Percentiles rank a stretch among this genome's conserved stretches.
Evolutionary conservation across 192 early-diverging fungal genomes (phyloP).

Genomic region (Thamnidium elegans): DNA sequence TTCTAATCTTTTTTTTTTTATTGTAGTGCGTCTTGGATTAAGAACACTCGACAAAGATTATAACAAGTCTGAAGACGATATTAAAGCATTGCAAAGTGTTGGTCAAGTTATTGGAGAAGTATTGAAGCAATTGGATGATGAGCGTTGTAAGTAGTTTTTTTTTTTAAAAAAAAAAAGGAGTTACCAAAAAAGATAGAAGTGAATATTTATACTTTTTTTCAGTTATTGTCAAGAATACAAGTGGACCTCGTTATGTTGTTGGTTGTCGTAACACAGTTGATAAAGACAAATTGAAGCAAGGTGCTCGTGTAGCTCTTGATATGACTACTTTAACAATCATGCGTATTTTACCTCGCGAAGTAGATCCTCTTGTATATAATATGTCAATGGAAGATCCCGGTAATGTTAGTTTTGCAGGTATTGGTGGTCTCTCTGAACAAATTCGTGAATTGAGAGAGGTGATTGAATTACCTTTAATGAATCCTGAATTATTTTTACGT

Average conservation of each 20-base stretch:
- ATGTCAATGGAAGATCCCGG: constrained; percentile 99
- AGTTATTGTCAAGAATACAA: constrained; percentile 98
- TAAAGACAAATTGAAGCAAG: constrained; percentile 93
- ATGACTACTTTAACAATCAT: constrained; percentile 99
- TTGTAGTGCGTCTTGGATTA: constrained; percentile 74
- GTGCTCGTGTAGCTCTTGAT: constrained; percentile 97
- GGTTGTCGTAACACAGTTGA: constrained; percentile 93
- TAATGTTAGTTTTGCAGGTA: constrained; percentile 91
- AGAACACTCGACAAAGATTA: constrained; percentile 86
- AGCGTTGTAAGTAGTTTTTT: constrained; percentile 70
- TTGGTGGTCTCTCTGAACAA: constrained; percentile 94
- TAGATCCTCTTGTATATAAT: constrained; percentile 99
- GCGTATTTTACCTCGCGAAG: constrained; percentile 96
- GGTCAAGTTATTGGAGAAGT: constrained; percentile 99
- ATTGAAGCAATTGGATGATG: constrained; percentile 94
- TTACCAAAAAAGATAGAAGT: background rate
- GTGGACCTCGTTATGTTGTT: constrained; percentile 96
- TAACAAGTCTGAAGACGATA: constrained; percentile 95
- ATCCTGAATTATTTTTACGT: constrained; percentile 96
- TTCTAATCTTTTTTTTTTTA: background rate
- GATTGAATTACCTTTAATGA: constrained; percentile 97
- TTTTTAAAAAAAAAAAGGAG: background rate
- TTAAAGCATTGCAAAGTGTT: constrained; percentile 98
- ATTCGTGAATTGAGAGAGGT: constrained; percentile 98
- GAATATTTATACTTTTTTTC: background rate